Evolutionary conservation across 768 basidiomycete genomes (phyloP).

Genomic region (Podaxis sp.): DNA sequence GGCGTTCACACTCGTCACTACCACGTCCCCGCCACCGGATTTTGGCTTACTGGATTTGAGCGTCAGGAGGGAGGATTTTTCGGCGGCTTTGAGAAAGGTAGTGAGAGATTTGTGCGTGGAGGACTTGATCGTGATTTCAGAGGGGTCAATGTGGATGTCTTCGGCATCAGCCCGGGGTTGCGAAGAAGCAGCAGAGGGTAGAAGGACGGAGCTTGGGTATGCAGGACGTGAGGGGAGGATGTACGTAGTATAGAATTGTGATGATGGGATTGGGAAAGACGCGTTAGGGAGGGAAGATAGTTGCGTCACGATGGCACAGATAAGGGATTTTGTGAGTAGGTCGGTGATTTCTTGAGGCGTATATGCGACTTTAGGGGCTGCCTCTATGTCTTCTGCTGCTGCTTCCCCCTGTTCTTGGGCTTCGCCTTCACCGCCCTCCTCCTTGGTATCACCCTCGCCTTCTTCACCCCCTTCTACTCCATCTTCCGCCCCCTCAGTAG

Average conservation of each 20-base stretch:
- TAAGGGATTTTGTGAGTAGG: constrained; percentile 58
- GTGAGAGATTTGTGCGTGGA: constrained; percentile 81
- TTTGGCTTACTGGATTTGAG: constrained; percentile 63
- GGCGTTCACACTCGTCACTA: constrained; percentile 53
- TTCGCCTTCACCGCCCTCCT: neutral
- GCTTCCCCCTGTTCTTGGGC: constrained; percentile 6
- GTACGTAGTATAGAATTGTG: constrained; percentile 72
- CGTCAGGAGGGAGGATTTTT: constrained; percentile 72
- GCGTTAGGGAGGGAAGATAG: constrained; percentile 47
- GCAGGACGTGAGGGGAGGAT: constrained; percentile 81
- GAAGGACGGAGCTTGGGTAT: constrained; percentile 44
- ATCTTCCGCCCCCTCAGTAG: constrained; percentile 16
- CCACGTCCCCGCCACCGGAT: constrained; percentile 48
- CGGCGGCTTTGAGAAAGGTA: constrained; percentile 74
- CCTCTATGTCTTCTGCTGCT: constrained; percentile 2
- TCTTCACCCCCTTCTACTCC: constrained; percentile 19
- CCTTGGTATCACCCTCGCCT: neutral
- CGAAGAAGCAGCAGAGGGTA: constrained; percentile 26
- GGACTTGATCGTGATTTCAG: constrained; percentile 70
- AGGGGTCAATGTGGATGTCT: constrained; percentile 32
- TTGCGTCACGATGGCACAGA: constrained; percentile 62
- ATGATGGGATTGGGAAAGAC: constrained; percentile 74
- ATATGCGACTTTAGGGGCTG: constrained; percentile 22
- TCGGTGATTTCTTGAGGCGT: constrained; percentile 50
- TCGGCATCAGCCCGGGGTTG: constrained; percentile 24